Conservation (phyloP, 164 flowering plant species). For the Chimonanthus salicifolius region DNA sequence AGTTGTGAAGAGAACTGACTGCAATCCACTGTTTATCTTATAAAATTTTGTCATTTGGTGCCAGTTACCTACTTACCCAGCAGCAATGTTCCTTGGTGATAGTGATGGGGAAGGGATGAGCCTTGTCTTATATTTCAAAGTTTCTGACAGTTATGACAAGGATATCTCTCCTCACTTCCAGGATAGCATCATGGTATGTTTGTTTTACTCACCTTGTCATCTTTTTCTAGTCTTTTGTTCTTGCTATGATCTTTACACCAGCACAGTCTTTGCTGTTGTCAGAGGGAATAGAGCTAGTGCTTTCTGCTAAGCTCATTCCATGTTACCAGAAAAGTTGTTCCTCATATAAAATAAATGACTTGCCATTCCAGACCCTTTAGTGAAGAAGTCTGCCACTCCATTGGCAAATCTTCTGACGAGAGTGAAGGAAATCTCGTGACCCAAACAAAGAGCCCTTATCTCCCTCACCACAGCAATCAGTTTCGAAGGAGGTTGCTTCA, state of each 20-base stretch:
- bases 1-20: not conserved
- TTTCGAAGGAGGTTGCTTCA: too few relatives aligned
- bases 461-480: too few relatives aligned
- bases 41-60: constrained; percentile 2
- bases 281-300: not conserved
- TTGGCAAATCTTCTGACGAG: too few relatives aligned
- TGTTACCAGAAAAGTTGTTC: not conserved
- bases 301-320: not conserved
- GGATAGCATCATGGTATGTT: constrained; percentile 62
- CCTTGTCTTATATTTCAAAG: constrained; percentile 77
- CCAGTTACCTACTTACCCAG: constrained; percentile 90
- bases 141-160: constrained; percentile 63
- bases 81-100: constrained; percentile 84
- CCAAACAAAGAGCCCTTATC: too few relatives aligned
- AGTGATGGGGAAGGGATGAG: constrained; percentile 93
- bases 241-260: not conserved
- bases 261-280: not conserved
- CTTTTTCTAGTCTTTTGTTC: not conserved
- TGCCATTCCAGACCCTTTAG: too few relatives aligned
- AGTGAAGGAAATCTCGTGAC: too few relatives aligned
- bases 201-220: not conserved
- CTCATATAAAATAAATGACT: not conserved
- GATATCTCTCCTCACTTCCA: constrained; percentile 58
- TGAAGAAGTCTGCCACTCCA: too few relatives aligned
- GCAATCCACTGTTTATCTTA: not conserved